Conservation (phyloP, 768 basidiomycete species). For the Xanthoconium stramineum region DNA sequence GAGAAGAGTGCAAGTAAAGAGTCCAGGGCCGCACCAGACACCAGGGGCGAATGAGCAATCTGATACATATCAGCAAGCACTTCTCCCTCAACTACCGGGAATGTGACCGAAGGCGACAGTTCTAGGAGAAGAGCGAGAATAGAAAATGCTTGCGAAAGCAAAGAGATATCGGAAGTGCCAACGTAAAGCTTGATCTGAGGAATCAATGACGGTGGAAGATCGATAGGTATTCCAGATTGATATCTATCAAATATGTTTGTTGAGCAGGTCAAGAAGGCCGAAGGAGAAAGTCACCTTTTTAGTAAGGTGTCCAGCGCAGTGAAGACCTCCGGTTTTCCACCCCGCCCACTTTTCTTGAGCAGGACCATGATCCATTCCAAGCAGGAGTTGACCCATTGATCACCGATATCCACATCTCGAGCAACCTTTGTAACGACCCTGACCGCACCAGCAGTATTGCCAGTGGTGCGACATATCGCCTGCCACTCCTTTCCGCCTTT, state of each 20-base stretch:
- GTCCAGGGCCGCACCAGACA: slow-evolving; percentile 76
- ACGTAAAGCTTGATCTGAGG: slow-evolving; percentile 75
- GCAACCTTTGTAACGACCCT: slow-evolving; percentile 84
- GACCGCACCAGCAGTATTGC: slow-evolving; percentile 73
- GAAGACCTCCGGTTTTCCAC: slow-evolving; percentile 79
- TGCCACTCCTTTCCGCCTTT: slow-evolving; percentile 81
- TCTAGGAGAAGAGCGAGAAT: slow-evolving; percentile 68
- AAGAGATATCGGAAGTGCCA: slow-evolving; percentile 69
- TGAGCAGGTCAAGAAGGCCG: neutral
- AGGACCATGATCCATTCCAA: slow-evolving; percentile 74
- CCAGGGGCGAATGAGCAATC: slow-evolving; percentile 74
- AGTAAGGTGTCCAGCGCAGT: slow-evolving; percentile 70
- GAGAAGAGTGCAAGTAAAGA: slow-evolving; percentile 79
- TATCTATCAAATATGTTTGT: slow-evolving; percentile 34
- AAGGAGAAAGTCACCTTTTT: slow-evolving; percentile 46
- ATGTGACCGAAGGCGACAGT: slow-evolving; percentile 61
- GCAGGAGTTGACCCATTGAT: slow-evolving; percentile 79
- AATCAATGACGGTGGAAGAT: slow-evolving; percentile 61
- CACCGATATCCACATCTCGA: slow-evolving; percentile 61
- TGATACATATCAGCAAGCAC: slow-evolving; percentile 62
- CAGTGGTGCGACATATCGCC: slow-evolving; percentile 64
- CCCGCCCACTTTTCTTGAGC: slow-evolving; percentile 73
- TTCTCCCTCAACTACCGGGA: slow-evolving; percentile 74
- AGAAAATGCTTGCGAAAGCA: slow-evolving; percentile 69
- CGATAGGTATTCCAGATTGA: slow-evolving; percentile 45